These are phyloP conservation scores for Apiotrichum akiyoshidainum DNA, from an alignment of 1,284 basidiomycete species.

Conservation along the genomic window DNA sequence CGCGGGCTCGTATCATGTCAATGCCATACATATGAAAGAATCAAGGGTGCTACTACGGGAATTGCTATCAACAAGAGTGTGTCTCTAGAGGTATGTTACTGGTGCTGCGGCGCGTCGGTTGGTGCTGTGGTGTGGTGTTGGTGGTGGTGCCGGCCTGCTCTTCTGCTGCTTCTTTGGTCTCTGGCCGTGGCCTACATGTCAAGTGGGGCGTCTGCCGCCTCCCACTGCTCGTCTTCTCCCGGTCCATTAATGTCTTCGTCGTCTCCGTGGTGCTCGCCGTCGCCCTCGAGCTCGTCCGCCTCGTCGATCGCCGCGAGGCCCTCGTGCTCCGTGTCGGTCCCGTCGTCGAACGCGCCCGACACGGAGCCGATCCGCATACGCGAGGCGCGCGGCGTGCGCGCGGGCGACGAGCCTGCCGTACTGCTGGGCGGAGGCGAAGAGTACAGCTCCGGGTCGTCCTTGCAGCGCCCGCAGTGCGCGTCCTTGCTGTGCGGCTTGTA, in stretches of 20 bases:
- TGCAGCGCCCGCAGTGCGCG: conserved; percentile 22
- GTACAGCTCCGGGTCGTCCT: conserved; percentile 18
- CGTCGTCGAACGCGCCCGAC: background rate
- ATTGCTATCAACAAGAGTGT: conserved; percentile 2
- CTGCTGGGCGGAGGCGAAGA: conserved; percentile 12
- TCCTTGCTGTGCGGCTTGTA: conserved; percentile 18
- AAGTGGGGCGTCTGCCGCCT: conserved; percentile 2
- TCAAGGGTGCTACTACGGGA: background rate
- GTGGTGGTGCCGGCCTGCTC: background rate
- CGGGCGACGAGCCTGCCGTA: conserved; percentile 4
- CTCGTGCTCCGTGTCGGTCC: background rate
- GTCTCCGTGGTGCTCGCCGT: background rate
- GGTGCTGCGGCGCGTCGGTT: background rate
- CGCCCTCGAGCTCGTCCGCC: background rate
- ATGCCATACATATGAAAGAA: conserved; percentile 3
- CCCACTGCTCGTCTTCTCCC: background rate
- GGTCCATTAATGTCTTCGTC: background rate
- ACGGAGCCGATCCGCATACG: background rate
- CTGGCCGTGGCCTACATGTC: background rate
- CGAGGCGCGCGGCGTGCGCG: background rate
- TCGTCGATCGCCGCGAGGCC: conserved; percentile 4
- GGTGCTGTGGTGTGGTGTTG: too few species aligned
- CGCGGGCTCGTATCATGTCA: background rate
- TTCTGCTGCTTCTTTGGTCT: background rate
- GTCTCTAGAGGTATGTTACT: background rate